phyloP scores from a whole-genome alignment of 352 stramenopile genomes.

The Phytophthora idaei region DNA sequence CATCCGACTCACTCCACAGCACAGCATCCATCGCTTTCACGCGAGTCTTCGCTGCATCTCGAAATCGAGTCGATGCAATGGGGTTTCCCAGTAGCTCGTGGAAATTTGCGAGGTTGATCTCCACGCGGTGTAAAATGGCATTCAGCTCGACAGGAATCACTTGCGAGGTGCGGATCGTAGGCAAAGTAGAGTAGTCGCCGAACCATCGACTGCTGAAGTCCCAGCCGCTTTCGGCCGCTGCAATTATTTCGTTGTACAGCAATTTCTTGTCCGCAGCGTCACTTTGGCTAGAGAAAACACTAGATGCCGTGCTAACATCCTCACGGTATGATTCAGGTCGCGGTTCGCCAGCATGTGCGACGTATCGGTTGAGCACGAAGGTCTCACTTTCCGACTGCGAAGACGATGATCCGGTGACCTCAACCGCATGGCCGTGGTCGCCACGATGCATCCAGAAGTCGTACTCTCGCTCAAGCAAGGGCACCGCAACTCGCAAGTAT shows the following conservation, averaged over 20 bases:
- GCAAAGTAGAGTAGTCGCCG: constrained; percentile 35
- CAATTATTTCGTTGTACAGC: constrained; percentile 83
- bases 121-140: constrained; percentile 74
- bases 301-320: constrained; percentile 51
- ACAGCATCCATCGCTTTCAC: constrained; percentile 63
- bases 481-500: constrained; percentile 55
- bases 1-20: constrained; percentile 62
- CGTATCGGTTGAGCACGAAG: constrained; percentile 79
- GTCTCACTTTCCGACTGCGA: constrained; percentile 14
- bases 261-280: constrained; percentile 23
- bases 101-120: constrained; percentile 73
- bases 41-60: constrained; percentile 31
- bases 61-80: constrained; percentile 35
- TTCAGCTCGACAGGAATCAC: constrained; percentile 90
- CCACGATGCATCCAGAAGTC: constrained; percentile 82
- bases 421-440: constrained; percentile 53
- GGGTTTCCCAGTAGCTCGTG: constrained; percentile 47
- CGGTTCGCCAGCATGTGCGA: constrained; percentile 58
- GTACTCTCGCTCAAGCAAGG: constrained; percentile 80
- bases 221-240: constrained; percentile 86
- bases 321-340: constrained; percentile 89
- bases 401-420: constrained; percentile 33
- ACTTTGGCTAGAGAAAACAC: constrained; percentile 4
- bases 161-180: constrained; percentile 60
- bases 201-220: constrained; percentile 91